Evolutionary conservation across 2,329 filamentous ascomycete genomes (phyloP).

Genomic region (Periglandula ipomoeae): DNA sequence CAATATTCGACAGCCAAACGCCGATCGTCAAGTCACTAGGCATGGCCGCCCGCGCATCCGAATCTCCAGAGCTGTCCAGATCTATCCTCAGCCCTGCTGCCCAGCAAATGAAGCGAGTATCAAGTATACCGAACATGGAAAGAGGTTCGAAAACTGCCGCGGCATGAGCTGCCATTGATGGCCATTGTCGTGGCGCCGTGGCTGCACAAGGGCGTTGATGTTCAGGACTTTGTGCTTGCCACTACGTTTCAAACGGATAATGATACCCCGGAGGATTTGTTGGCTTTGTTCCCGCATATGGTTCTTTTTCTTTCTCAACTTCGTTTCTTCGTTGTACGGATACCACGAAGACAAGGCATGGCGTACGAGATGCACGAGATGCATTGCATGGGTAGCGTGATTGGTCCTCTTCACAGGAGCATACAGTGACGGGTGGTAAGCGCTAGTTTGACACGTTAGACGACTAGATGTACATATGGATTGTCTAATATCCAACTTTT

Average conservation of each 20-base stretch:
- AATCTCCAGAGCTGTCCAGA: conserved; percentile 36
- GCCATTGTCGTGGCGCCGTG: not conserved
- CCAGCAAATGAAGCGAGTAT: conserved; percentile 24
- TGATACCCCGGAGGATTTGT: conserved; percentile 28
- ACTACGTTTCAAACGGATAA: conserved; percentile 13
- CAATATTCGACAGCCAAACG: conserved; percentile 15
- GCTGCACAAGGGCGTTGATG: conserved; percentile 1
- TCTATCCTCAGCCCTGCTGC: conserved; percentile 23
- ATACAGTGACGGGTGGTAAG: not conserved
- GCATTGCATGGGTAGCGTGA: conserved; percentile 5
- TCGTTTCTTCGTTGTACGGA: not conserved
- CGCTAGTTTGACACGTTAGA: not conserved
- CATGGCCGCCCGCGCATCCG: conserved; percentile 21
- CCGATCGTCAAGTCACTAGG: conserved; percentile 19
- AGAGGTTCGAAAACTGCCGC: conserved; percentile 27
- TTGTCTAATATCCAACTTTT: not conserved
- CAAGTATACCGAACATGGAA: conserved; percentile 20
- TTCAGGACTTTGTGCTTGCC: not conserved
- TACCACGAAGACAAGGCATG: not conserved
- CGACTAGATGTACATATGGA: not conserved
- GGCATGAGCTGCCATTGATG: conserved; percentile 16
- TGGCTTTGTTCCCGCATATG: conserved; percentile 11
- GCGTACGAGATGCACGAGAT: no score
- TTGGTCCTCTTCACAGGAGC: not conserved
- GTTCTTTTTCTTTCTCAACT: not conserved